Evolutionary conservation across 2,329 filamentous ascomycete species (phyloP).

Genomic region (Pseudocercospora macadamiae): DNA sequence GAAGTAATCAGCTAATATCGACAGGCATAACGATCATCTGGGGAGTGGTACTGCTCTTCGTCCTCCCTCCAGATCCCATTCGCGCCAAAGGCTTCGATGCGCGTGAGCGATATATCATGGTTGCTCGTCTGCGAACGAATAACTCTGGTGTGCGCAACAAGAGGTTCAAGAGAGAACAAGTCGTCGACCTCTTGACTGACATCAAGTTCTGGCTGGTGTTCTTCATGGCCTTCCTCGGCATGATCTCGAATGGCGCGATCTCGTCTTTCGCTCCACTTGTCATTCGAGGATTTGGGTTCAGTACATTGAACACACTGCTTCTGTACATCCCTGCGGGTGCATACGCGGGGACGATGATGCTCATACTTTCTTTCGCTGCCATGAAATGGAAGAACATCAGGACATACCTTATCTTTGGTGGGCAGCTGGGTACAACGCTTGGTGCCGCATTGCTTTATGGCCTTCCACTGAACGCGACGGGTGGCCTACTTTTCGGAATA

Average conservation of each 20-base stretch:
- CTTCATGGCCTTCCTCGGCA: slow-evolving; percentile 53
- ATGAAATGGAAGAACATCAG: slow-evolving; percentile 18
- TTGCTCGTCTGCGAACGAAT: slow-evolving; percentile 35
- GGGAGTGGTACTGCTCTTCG: slow-evolving; percentile 43
- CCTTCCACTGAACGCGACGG: slow-evolving; percentile 8
- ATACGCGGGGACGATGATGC: slow-evolving; percentile 17
- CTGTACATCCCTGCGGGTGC: slow-evolving; percentile 18
- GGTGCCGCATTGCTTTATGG: slow-evolving; percentile 15
- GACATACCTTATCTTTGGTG: slow-evolving; percentile 16
- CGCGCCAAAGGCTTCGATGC: slow-evolving; percentile 47
- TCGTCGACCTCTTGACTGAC: slow-evolving; percentile 41
- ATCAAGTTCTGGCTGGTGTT: slow-evolving; percentile 48
- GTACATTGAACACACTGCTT: slow-evolving; percentile 12
- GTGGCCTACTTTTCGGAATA: slow-evolving; percentile 16
- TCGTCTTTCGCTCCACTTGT: slow-evolving; percentile 42
- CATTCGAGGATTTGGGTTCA: slow-evolving; percentile 38
- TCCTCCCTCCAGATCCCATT: slow-evolving; percentile 48
- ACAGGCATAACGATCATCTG: slow-evolving; percentile 45
- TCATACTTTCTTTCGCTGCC: slow-evolving; percentile 12
- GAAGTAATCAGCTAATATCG: not conserved
- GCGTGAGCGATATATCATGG: slow-evolving; percentile 34
- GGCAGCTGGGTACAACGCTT: slow-evolving; percentile 14
- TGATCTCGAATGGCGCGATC: slow-evolving; percentile 45
- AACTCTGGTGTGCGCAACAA: slow-evolving; percentile 44
- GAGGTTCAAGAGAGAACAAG: slow-evolving; percentile 49